Base-by-base conservation (phyloP, 2,329 filamentous ascomycete genomes). In the Orbilia blumenaviensis region DNA sequence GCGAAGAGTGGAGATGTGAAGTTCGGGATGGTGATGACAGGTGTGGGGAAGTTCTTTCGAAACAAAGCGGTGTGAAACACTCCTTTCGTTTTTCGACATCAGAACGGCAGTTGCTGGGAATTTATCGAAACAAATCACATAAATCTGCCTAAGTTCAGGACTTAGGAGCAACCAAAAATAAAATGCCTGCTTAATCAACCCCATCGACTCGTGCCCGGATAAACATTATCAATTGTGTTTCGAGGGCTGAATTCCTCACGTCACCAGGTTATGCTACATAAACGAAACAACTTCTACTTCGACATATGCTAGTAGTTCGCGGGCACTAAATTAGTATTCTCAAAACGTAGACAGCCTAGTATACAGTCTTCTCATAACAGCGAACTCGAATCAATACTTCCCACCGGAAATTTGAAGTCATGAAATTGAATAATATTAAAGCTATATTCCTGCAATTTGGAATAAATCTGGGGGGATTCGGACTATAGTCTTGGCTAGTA, bases 21-120 rank as follows among this genome's bases (percentile, higher is more conserved):
- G 16, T 83, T 91, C 79, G 86, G 85, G 18, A 86, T 86, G 76
- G 81, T 91, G 80, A 89, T 91, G 87, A 86, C 86, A 1, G 84
- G 84, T 5, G 80, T 90, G 78, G 85, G 85, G 8, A 81, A 81
- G 0, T 91, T 91, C 79, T 91, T 91, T 80, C 84, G 86, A 71
- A 83, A 82, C 3, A 89, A 88, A 82, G 85, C 38, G 42, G 32
- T 23, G 8, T 67, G 46, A 66, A 56, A 56, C 52, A 56, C 29
- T 23, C 9, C 32, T 9, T 32, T 38, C 32, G 52, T 32, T 56
- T 18, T 38, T 18, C 18, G 16, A 25, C 7, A 23, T 38, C 10
- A 18, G 52, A 38, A 56, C 52, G 52, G 52, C 32, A 36, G 32
- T 56, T 56, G 52, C 25, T 56, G 32, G 12, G 32, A 38, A 36